Base-by-base conservation (phyloP, 192 early-diverging fungal species). In the Rhizoclosmatium sp. region DNA sequence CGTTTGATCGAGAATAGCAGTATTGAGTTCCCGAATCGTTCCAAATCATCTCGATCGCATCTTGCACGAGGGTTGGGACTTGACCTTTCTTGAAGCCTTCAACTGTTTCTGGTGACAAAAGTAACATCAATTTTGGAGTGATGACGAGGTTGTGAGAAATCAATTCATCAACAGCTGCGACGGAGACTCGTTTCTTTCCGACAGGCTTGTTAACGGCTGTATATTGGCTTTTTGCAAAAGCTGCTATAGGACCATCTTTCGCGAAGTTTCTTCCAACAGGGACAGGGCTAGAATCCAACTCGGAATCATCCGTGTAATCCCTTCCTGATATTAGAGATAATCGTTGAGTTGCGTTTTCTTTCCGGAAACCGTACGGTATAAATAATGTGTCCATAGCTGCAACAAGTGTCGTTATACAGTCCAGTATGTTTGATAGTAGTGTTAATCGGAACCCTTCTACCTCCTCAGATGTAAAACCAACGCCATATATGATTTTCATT, bases 401-500 rank as follows among this genome's bases (percentile, higher is more conserved):
- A 19, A 95, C 85, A 46, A 97, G 82, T 21, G 91, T 87, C 79
- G 94, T 93, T 48, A 91, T 93, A 68, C 92, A 93, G 76, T 97
- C 95, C 45, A 97, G 85, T 19, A 94, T 83, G 82, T 97, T 97
- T 75, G 94, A 94, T 82, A 93, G 94, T 64, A 97, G 90, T 3
- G 94, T 95, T 70, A 92, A 83, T 47, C 91, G 88, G 85, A 92
- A 95, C 41, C 90, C 81, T 61, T 88, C 84, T 46, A 94, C 80
- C 77, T 97, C 96, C 31, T 95, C 92, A 74, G 86, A 85, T 4
- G 92, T 93, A 81, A 95, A 97, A 9, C 95, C 96, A 70, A 94
- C 93, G 82, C 95, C 94, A 84, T 97, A 94, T 78, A 98, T 96
- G 81, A 98, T 95, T 85, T 95, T 97, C 96, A 98, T 98, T 83